Conservation (phyloP, 1,139 yeast genomes). For the Williopsis jadinii region DNA sequence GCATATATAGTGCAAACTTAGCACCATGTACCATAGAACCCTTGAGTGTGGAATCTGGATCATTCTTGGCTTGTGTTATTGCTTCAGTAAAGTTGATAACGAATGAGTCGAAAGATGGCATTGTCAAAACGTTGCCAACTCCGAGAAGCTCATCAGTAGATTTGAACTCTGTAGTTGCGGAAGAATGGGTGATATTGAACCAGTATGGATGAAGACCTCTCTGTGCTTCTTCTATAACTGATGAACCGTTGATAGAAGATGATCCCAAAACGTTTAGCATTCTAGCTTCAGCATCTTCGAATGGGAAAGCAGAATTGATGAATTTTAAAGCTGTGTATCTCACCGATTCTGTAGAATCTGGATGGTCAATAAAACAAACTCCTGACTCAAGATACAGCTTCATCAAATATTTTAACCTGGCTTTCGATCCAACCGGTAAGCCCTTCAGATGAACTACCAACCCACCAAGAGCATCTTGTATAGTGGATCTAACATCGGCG, state of each 20-base stretch:
- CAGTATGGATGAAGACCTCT: constrained; percentile 78
- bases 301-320: constrained; percentile 59
- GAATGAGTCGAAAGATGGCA: constrained; percentile 37
- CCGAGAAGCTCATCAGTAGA: constrained; percentile 41
- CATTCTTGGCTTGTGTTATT: constrained; percentile 19
- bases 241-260: constrained; percentile 51
- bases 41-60: constrained; percentile 24
- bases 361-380: constrained; percentile 18
- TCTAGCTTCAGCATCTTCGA: constrained; percentile 64
- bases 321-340: constrained; percentile 63
- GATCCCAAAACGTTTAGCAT: constrained; percentile 63
- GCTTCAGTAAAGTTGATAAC: constrained; percentile 28
- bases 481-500: constrained; percentile 54
- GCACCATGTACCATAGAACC: constrained; percentile 35
- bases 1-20: constrained; percentile 42
- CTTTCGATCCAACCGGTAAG: constrained; percentile 34
- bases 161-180: constrained; percentile 33
- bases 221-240: constrained; percentile 73
- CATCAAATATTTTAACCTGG: constrained; percentile 38
- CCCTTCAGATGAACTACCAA: constrained; percentile 43
- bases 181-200: constrained; percentile 35
- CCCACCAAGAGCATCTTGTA: constrained; percentile 67
- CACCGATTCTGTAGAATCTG: constrained; percentile 31
- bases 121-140: constrained; percentile 27
- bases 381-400: constrained; percentile 33